These are phyloP conservation scores for Alopecurus myosuroides DNA, from an alignment of 176 grass and related monocot genomes.

Conservation along the genomic window DNA sequence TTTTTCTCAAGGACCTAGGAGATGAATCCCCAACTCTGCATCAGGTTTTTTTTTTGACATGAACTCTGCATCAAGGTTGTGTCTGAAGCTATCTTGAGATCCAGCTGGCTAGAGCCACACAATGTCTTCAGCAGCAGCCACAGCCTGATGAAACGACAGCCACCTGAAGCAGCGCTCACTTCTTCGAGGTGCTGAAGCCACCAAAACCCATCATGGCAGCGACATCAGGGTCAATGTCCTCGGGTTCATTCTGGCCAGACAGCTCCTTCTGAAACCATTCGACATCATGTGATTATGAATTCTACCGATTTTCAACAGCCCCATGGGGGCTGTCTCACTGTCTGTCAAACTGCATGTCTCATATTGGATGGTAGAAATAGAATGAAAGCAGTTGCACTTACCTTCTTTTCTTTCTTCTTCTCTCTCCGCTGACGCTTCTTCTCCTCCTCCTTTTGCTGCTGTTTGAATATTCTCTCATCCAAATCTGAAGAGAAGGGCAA, in stretches of 20 bases:
- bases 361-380: neutral
- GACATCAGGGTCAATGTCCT: neutral
- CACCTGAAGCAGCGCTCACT: neutral
- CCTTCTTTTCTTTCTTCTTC: conserved; percentile 97
- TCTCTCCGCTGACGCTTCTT: conserved; percentile 68
- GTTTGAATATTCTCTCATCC: conserved; percentile 95
- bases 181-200: neutral
- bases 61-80: neutral
- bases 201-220: conserved; percentile 46
- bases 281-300: conserved; percentile 7
- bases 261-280: conserved; percentile 62
- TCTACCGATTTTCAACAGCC: neutral
- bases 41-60: too few relatives aligned
- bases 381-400: neutral
- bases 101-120: neutral
- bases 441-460: conserved; percentile 94
- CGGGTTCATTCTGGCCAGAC: neutral
- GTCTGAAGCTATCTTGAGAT: neutral
- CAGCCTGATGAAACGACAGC: neutral
- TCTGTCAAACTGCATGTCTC: too few relatives aligned
- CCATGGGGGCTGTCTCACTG: neutral
- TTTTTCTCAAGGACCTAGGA: neutral
- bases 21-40: neutral
- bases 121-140: too few relatives aligned
- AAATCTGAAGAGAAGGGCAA: conserved; percentile 55